These are phyloP conservation scores for Ganoderma resinaceum DNA, from an alignment of 1,284 basidiomycete species.

Conservation along the genomic window DNA sequence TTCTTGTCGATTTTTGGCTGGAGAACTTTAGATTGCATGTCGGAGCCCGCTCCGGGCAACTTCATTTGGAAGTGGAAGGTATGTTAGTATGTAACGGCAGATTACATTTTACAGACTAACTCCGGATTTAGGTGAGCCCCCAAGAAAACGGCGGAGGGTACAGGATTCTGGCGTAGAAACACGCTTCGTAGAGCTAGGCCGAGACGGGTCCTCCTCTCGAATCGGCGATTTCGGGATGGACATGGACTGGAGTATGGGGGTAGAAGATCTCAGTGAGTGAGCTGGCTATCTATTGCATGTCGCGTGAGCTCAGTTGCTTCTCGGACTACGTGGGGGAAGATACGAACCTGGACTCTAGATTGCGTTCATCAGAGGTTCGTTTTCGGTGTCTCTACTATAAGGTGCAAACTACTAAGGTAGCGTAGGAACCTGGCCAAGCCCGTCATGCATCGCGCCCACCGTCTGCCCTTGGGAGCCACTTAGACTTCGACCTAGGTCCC, in stretches of 20 bases:
- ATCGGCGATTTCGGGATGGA: conserved; percentile 22
- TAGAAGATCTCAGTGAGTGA: background rate
- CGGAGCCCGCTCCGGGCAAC: conserved; percentile 61
- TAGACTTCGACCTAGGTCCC: conserved; percentile 50
- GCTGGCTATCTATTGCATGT: background rate
- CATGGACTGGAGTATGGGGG: conserved; percentile 12
- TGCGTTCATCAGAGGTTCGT: conserved; percentile 74
- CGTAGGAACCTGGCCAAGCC: conserved; percentile 80
- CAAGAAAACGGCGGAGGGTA: conserved; percentile 48
- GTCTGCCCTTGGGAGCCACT: conserved; percentile 53
- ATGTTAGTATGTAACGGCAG: conserved; percentile 4
- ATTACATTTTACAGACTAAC: background rate
- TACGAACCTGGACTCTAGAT: conserved; percentile 36
- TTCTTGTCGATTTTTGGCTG: conserved; percentile 74
- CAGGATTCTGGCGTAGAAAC: conserved; percentile 23
- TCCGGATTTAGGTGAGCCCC: conserved; percentile 43
- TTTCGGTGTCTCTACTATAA: background rate
- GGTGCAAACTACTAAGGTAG: conserved; percentile 22
- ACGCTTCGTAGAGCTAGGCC: background rate
- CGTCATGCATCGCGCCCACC: conserved; percentile 64
- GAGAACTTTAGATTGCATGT: conserved; percentile 72
- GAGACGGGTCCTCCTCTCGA: conserved; percentile 7
- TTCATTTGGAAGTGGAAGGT: conserved; percentile 49
- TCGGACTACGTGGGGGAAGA: conserved; percentile 20
- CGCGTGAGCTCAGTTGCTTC: background rate